Evolutionary conservation across 176 grass and related monocot genomes (phyloP), one percentile per base, ranked within the genome.

Genomic region (Aegilops speltoides): DNA sequence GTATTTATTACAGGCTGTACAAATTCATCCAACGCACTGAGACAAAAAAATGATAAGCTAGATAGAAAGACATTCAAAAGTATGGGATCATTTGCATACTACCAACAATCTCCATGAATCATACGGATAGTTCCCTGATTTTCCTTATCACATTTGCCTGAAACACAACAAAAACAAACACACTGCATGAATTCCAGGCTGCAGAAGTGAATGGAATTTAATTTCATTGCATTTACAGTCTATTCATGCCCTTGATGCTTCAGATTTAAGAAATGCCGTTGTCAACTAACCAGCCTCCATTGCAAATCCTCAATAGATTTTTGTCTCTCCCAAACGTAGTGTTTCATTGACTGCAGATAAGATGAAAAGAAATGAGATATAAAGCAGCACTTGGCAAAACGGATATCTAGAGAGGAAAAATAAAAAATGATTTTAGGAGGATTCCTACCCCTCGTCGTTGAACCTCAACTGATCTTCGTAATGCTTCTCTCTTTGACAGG

Each of bases 401-500:
- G 17, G 5, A 87, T 61, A 34, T 73, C 20, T 23, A 64, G 78
- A 1, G 0, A 1, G 16, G 2, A 0, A 19, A 31, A 24, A 17
- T 16, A 62, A 68, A 60, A 2, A 57, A 66, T 25, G 68, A 20
- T 45, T 43, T 14, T 63, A 64, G 24, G 63, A 1, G 10, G 24
- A 88, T 85, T 50, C 85, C 37, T 89, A 98, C 92, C 89, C 94
- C 92, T 91, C 90, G 87, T 64, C 97, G 81, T 48, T 98, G 97
- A 60, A 82, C 77, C 82, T 98, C 97, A 65, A 94, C 75, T 50
- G 97, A 98, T 94, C 92, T 96, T 79, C 65, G 81, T 60, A 96
- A 65, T 17, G 97, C 92, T 57, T 98, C 97, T 86, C 85, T 94
- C 91, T 96, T 98, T 1, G 88, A 85, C 77, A 96, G 79, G 3